Conservation (phyloP, 345 rosid genomes). For the Iberis pinnata region DNA sequence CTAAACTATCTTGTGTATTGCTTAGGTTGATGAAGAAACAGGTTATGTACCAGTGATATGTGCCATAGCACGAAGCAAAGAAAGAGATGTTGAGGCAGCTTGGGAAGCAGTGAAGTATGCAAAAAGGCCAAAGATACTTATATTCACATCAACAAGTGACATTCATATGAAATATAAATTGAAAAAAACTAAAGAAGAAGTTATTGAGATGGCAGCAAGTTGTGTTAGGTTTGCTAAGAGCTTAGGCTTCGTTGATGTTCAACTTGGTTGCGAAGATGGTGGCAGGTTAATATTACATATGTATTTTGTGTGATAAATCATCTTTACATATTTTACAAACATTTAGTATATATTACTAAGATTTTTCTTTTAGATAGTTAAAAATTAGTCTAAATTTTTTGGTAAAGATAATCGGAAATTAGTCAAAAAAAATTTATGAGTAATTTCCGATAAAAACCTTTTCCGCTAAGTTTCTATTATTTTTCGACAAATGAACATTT, state of each 20-base stretch:
- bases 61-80: conserved; percentile 66
- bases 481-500: too few relatives aligned
- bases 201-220: conserved; percentile 56
- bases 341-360: background rate
- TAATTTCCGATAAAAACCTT: too few relatives aligned
- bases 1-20: background rate
- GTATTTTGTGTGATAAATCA: too few relatives aligned
- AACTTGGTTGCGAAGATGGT: conserved; percentile 87
- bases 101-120: conserved; percentile 92
- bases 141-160: conserved; percentile 76
- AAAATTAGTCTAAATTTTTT: too few relatives aligned
- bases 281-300: too few relatives aligned
- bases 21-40: conserved; percentile 34
- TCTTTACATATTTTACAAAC: background rate
- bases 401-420: too few relatives aligned
- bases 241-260: conserved; percentile 73
- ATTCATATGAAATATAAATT: conserved; percentile 80
- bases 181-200: conserved; percentile 66
- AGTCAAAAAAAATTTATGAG: too few relatives aligned
- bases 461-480: too few relatives aligned
- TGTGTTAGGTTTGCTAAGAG: conserved; percentile 57
- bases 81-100: conserved; percentile 50
- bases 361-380: too few relatives aligned
- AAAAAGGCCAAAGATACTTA: conserved; percentile 61
- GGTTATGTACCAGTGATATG: conserved; percentile 87